Conservation (phyloP, 306 rosid species). For the Calophaca sinica region DNA sequence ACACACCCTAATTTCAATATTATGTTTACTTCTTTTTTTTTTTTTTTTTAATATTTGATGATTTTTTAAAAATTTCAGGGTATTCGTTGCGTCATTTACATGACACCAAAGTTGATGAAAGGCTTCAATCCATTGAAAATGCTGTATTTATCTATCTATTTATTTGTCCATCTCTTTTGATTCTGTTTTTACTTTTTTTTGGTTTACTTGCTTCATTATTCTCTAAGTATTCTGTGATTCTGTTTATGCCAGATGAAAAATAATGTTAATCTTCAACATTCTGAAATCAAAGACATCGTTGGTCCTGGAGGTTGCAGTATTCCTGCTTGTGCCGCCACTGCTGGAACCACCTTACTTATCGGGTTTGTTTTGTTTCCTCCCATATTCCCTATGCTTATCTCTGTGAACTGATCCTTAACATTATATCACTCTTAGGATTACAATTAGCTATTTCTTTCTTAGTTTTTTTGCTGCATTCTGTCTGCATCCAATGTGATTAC, state of each 20-base stretch:
- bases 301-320: conserved; percentile 57
- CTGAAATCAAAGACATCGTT: conserved; percentile 71
- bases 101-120: conserved; percentile 69
- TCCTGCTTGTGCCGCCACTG: conserved; percentile 85
- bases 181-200: neutral
- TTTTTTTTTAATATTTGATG: neutral
- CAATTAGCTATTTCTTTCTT: neutral
- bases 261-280: conserved; percentile 57
- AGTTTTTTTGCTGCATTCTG: neutral
- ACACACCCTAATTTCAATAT: neutral
- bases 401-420: conserved; percentile 8
- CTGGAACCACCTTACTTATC: conserved; percentile 81
- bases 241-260: conserved; percentile 65
- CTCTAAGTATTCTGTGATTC: neutral
- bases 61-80: conserved; percentile 53
- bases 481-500: neutral
- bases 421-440: neutral
- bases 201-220: neutral
- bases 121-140: conserved; percentile 88
- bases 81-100: conserved; percentile 82
- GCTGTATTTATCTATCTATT: conserved; percentile 50
- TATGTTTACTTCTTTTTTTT: neutral
- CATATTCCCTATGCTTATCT: conserved; percentile 5
- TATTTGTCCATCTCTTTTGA: neutral
- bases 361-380: conserved; percentile 65